Evolutionary conservation across 2,329 filamentous ascomycete species (phyloP), one percentile per base, ranked within the genome.

Genomic region (Alternaria dauci): DNA sequence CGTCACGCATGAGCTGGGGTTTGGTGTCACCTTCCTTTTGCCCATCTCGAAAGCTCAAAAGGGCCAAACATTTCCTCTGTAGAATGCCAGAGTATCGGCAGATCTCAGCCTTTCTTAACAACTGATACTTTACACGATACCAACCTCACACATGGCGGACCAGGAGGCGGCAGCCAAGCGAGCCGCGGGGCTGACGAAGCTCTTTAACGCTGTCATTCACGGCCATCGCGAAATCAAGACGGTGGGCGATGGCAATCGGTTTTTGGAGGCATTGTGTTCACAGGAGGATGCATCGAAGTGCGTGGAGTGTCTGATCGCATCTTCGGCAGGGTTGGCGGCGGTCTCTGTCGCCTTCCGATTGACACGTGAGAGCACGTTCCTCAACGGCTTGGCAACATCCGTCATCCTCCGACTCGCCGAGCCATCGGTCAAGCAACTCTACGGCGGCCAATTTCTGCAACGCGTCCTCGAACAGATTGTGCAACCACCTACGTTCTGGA

Each of bases 401-500:
- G 65, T 81, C 8, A 66, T 84, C 28, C 62, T 34, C 5, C 80
- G 80, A 55, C 61, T 84, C 1, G 71, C 78, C 0, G 75, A 82
- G 46, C 80, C 82, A 1, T 71, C 66, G 0, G 65, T 88, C 46
- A 85, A 85, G 60, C 75, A 80, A 28, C 68, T 87, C 2, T 83
- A 80, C 55, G 79, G 80, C 52, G 87, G 87, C 0, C 76, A 82
- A 12, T 80, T 86, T 39, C 75, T 88, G 2, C 75, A 78, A 32
- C 75, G 81, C 14, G 48, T 88, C 3, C 69, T 88, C 2, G 61
- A 78, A 0, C 74, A 77, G 1, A 76, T 89, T 3, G 72, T 85
- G 2, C 76, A 85, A 1, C 87, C 87, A 0, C 81, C 82, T 0
- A 84, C 83, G 0, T 78, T 88, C 12, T 89, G 87, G 87, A 79